A percentile compares a stretch with the other conserved stretches of the same genome.
Conservation (phyloP, 768 basidiomycete genomes). For the Tricholomella constricta region DNA sequence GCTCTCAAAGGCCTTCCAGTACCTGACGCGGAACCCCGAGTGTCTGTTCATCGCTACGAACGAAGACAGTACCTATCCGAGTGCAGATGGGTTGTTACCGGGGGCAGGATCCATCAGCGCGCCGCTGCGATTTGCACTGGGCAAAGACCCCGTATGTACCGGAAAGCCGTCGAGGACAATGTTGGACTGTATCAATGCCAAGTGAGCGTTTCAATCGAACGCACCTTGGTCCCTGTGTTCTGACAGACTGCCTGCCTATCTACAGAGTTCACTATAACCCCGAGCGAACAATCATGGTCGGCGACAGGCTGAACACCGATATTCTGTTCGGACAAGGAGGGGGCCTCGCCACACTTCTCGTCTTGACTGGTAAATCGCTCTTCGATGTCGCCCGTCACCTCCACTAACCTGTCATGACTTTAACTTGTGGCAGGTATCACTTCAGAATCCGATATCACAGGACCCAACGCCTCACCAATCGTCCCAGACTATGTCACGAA, state of each 20-base stretch:
- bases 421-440: constrained; percentile 68
- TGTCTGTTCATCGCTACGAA: constrained; percentile 92
- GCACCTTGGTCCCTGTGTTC: neutral
- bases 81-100: constrained; percentile 69
- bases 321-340: constrained; percentile 91
- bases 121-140: constrained; percentile 73
- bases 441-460: constrained; percentile 69
- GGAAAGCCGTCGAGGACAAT: constrained; percentile 92
- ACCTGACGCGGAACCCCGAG: constrained; percentile 76
- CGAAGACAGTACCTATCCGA: constrained; percentile 90
- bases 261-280: constrained; percentile 85
- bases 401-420: neutral
- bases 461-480: constrained; percentile 66
- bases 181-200: constrained; percentile 87
- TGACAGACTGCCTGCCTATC: constrained; percentile 19
- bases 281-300: constrained; percentile 88
- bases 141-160: constrained; percentile 71
- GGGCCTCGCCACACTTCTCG: constrained; percentile 84
- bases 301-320: constrained; percentile 94
- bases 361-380: constrained; percentile 73
- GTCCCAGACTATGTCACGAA: constrained; percentile 81
- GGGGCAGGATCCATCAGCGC: constrained; percentile 87
- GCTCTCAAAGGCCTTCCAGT: constrained; percentile 88
- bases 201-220: constrained; percentile 34
- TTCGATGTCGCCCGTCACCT: constrained; percentile 1